phyloP scores from a whole-genome alignment of 176 grass and related monocot species.

The Pharus latifolius region DNA sequence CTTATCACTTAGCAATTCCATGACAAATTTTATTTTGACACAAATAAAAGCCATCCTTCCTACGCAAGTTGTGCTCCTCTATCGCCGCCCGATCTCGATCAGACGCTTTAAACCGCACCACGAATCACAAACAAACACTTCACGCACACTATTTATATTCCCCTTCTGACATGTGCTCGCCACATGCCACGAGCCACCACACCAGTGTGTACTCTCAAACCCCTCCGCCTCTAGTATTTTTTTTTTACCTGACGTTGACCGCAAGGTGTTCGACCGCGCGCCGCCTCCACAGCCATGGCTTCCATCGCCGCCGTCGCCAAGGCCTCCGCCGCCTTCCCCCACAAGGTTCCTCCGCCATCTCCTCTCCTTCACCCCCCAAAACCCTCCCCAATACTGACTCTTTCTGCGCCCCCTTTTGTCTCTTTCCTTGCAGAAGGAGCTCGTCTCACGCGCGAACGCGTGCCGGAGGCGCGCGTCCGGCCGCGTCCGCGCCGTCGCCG shows the following conservation, averaged over 20 bases:
- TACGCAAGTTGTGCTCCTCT: too few relatives aligned
- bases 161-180: background rate
- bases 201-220: background rate
- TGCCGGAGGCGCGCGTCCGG: slow-evolving; percentile 8
- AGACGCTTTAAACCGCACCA: background rate
- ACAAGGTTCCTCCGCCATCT: background rate
- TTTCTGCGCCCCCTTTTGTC: background rate
- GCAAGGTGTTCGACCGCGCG: slow-evolving; percentile 12
- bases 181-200: background rate
- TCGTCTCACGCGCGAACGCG: slow-evolving; percentile 17
- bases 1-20: too few relatives aligned
- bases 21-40: too few relatives aligned
- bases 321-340: slow-evolving; percentile 23
- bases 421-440: slow-evolving; percentile 36
- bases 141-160: background rate
- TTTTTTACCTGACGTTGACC: too few relatives aligned
- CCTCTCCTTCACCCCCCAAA: background rate
- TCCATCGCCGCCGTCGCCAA: slow-evolving; percentile 25
- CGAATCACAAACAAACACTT: too few relatives aligned
- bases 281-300: slow-evolving; percentile 33
- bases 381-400: background rate
- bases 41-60: too few relatives aligned
- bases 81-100: background rate
- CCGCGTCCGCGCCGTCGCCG: slow-evolving; percentile 44
- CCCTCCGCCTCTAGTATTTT: background rate